A percentile compares a stretch with the other conserved stretches of the same genome.
phyloP scores from a whole-genome alignment of 2,329 filamentous ascomycete genomes.

The Verticillium albo-atrum region DNA sequence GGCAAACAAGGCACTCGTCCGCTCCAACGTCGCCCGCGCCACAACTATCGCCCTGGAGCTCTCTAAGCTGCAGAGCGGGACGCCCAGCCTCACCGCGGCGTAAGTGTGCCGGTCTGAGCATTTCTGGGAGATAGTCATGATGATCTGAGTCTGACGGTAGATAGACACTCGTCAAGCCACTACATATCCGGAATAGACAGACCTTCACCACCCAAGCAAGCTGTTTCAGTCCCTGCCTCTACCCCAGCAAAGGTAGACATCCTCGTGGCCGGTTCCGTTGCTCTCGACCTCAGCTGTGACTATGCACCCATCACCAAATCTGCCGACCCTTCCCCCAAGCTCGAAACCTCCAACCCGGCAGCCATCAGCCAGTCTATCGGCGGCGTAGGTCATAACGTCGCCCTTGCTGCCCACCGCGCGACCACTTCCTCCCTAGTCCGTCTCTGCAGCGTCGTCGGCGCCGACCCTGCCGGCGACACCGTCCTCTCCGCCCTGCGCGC shows the following conservation, averaged over 20 bases:
- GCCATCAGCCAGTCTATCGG: constrained; percentile 78
- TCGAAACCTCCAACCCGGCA: constrained; percentile 83
- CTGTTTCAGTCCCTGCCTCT: constrained; percentile 2
- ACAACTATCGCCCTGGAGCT: constrained; percentile 51
- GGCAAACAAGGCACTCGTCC: constrained; percentile 66
- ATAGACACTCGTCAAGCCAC: constrained; percentile 10
- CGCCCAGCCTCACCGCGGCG: constrained; percentile 4
- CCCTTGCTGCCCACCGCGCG: constrained; percentile 70
- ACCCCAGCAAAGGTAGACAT: constrained; percentile 50
- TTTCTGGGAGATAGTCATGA: constrained; percentile 1
- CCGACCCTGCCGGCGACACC: constrained; percentile 73
- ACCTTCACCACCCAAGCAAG: not conserved
- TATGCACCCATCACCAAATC: constrained; percentile 33
- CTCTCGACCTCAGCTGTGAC: constrained; percentile 83
- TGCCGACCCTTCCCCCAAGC: constrained; percentile 35
- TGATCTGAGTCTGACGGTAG: constrained; percentile 11
- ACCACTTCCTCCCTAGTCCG: constrained; percentile 58
- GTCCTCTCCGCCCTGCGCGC: constrained; percentile 62
- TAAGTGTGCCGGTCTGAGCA: constrained; percentile 6
- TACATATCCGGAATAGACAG: constrained; percentile 6
- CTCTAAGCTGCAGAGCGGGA: constrained; percentile 22
- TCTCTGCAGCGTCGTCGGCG: constrained; percentile 76
- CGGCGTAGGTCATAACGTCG: constrained; percentile 89
- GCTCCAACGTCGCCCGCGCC: constrained; percentile 49
- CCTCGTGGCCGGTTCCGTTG: constrained; percentile 87